Evolutionary conservation across 768 basidiomycete species (phyloP).

Genomic region (Tephrocybe sp.): DNA sequence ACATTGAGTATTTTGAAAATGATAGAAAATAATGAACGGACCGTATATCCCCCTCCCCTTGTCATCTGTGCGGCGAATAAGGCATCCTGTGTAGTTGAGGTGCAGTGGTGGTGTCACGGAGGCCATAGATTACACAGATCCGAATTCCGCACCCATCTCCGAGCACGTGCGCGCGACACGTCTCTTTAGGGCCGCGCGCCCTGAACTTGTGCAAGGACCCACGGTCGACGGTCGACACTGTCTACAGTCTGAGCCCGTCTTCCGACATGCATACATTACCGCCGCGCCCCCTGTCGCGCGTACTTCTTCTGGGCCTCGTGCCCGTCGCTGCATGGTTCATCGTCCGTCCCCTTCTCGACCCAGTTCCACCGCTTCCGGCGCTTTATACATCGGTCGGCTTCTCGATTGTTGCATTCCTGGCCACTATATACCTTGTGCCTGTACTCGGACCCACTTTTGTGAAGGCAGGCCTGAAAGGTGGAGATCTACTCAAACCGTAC

Average conservation of each 20-base stretch:
- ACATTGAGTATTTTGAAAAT: neutral
- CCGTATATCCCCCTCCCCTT: constrained; percentile 71
- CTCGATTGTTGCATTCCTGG: constrained; percentile 78
- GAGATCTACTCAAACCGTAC: constrained; percentile 85
- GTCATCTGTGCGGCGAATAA: constrained; percentile 39
- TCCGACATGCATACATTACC: constrained; percentile 24
- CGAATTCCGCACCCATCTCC: constrained; percentile 12
- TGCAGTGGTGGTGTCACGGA: constrained; percentile 24
- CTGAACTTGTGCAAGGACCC: neutral
- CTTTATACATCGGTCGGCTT: constrained; percentile 82
- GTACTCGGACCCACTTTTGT: constrained; percentile 79
- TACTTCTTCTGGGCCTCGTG: constrained; percentile 57
- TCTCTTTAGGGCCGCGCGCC: constrained; percentile 2
- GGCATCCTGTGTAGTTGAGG: constrained; percentile 50
- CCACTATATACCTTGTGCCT: constrained; percentile 79
- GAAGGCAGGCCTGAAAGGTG: constrained; percentile 79
- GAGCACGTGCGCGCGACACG: constrained; percentile 19
- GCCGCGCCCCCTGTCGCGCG: constrained; percentile 50
- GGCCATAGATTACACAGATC: neutral
- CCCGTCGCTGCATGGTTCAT: constrained; percentile 77
- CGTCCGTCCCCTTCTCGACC: constrained; percentile 67
- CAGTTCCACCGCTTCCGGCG: constrained; percentile 66
- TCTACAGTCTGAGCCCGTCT: neutral
- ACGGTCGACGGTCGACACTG: neutral
- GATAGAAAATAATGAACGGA: constrained; percentile 23